phyloP scores from a whole-genome alignment of 768 basidiomycete species.

The Dioszegia crocea region DNA sequence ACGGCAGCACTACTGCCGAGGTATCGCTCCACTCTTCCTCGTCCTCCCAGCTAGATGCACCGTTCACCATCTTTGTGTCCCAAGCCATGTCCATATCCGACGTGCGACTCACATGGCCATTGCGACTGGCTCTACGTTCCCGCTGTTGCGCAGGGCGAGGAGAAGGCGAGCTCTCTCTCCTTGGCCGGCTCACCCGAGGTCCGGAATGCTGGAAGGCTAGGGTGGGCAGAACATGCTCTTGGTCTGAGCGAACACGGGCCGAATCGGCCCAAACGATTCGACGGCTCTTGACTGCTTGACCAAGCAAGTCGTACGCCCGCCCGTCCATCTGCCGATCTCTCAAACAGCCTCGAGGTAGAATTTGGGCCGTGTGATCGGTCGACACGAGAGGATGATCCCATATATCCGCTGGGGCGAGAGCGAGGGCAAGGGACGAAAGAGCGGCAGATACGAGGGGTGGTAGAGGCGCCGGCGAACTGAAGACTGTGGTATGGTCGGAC shows the following conservation, averaged over 20 bases:
- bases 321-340: constrained; percentile 11
- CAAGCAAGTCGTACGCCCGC: constrained; percentile 2
- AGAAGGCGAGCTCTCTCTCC: background rate
- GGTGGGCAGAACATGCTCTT: background rate
- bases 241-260: background rate
- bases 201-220: background rate
- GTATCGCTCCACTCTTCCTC: constrained; percentile 13
- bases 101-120: background rate
- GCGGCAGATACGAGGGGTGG: constrained; percentile 35
- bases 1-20: background rate
- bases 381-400: constrained; percentile 6
- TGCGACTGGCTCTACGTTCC: background rate
- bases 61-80: background rate
- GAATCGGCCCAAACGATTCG: constrained; percentile 21
- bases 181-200: background rate
- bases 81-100: background rate
- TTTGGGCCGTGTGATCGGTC: background rate
- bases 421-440: constrained; percentile 28
- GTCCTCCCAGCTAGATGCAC: constrained; percentile 9
- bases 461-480: constrained; percentile 17
- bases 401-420: constrained; percentile 21
- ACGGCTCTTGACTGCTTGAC: constrained; percentile 8
- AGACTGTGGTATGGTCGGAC: background rate
- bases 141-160: background rate
- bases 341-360: constrained; percentile 12